A percentile compares a stretch with the other conserved stretches of the same genome.
These are phyloP conservation scores for Kluyveromyces marxianus DNA, from an alignment of 1,139 yeast genomes.

Conservation along the genomic window DNA sequence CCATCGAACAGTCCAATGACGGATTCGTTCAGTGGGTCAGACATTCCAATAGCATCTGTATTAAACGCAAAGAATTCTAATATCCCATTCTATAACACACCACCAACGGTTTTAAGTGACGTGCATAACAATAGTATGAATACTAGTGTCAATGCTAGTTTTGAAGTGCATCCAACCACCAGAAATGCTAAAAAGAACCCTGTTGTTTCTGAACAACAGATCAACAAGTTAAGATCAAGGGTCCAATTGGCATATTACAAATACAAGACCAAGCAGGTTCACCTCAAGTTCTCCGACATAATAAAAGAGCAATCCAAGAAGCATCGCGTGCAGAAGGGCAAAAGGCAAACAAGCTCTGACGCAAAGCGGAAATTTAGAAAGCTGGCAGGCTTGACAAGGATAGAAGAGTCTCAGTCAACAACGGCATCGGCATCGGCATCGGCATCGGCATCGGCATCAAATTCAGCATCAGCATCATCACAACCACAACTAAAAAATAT, in stretches of 20 bases:
- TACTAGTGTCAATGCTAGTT: neutral
- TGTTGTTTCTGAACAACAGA: constrained; percentile 2
- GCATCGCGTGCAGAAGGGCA: neutral
- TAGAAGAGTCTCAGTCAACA: neutral
- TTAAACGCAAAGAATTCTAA: neutral
- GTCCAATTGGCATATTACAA: constrained; percentile 75
- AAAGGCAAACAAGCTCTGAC: neutral
- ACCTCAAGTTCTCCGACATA: constrained; percentile 18
- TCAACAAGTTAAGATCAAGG: constrained; percentile 50
- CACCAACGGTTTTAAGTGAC: neutral
- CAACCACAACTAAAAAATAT: neutral
- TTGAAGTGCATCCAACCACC: neutral
- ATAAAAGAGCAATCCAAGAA: constrained; percentile 7
- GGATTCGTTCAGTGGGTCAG: neutral
- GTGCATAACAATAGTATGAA: neutral
- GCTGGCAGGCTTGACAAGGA: neutral
- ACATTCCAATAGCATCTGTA: neutral
- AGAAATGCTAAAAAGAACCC: neutral
- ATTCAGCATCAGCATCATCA: neutral
- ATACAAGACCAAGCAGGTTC: constrained; percentile 49
- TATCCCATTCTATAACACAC: neutral
- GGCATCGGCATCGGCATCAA: neutral
- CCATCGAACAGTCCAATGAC: constrained; percentile 1
- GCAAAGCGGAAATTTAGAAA: constrained; percentile 9
- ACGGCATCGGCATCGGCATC: neutral